Evolutionary conservation across 2,329 filamentous ascomycete species (phyloP).

Genomic region (Exophiala phaeomuriformis): DNA sequence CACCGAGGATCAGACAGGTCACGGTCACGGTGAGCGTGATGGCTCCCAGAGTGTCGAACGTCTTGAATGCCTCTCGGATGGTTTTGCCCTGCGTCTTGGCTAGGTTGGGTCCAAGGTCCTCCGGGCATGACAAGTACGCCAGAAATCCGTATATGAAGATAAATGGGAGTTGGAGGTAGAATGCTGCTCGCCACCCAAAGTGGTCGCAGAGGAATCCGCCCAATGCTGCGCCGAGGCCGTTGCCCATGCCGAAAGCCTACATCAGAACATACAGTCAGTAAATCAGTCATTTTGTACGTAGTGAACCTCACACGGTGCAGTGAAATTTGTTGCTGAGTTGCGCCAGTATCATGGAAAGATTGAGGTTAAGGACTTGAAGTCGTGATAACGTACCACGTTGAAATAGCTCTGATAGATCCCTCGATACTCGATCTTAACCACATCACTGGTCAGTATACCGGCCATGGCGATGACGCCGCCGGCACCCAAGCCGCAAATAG

Average conservation of each 20-base stretch:
- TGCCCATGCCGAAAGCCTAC: conserved; percentile 21
- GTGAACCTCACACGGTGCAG: no score
- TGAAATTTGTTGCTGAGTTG: no score
- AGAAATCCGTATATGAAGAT: conserved; percentile 44
- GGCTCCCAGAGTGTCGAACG: conserved; percentile 54
- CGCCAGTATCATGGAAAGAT: no score
- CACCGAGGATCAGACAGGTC: conserved; percentile 51
- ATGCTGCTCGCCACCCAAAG: conserved; percentile 68
- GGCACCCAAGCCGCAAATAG: conserved; percentile 64
- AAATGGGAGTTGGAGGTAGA: conserved; percentile 53
- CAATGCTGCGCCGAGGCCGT: conserved; percentile 54
- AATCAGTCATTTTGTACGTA: background rate
- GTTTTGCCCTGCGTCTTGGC: conserved; percentile 39
- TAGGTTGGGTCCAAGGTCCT: conserved; percentile 44
- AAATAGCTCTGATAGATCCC: conserved; percentile 66
- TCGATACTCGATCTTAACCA: conserved; percentile 66
- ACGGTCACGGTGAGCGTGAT: conserved; percentile 47
- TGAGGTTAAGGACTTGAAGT: no score
- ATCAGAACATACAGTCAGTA: background rate
- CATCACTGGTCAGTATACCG: conserved; percentile 63
- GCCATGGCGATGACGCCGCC: conserved; percentile 64
- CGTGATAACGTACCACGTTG: conserved; percentile 16
- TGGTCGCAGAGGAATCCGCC: conserved; percentile 63
- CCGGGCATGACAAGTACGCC: conserved; percentile 37
- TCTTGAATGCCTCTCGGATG: conserved; percentile 44